Evolutionary conservation across 1,284 basidiomycete species (phyloP).

Genomic region (Trametes polyzona): DNA sequence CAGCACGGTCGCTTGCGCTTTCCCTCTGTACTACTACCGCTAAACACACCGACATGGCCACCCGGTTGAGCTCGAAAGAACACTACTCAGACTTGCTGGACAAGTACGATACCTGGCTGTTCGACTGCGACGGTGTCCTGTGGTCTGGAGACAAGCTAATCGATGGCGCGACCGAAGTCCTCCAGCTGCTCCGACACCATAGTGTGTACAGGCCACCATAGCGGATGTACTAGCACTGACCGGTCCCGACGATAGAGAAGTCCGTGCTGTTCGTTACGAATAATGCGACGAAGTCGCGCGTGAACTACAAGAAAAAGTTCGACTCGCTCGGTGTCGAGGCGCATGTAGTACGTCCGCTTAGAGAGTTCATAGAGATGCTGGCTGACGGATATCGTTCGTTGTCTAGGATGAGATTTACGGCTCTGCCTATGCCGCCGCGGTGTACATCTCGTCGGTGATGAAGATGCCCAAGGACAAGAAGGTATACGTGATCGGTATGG

Average conservation of each 20-base stretch:
- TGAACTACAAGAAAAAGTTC: conserved; percentile 89
- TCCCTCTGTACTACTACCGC: background rate
- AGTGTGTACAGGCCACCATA: conserved; percentile 47
- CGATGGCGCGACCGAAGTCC: conserved; percentile 76
- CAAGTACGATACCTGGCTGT: conserved; percentile 90
- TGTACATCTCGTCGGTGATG: conserved; percentile 90
- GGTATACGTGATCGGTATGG: conserved; percentile 95
- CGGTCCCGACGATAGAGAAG: conserved; percentile 63
- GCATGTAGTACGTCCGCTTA: conserved; percentile 66
- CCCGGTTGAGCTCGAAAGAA: conserved; percentile 37
- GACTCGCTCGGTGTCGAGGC: conserved; percentile 88
- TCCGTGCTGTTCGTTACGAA: conserved; percentile 95
- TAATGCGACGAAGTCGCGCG: conserved; percentile 94
- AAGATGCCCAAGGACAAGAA: conserved; percentile 91
- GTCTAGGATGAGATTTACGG: conserved; percentile 92
- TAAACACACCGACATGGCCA: conserved; percentile 25
- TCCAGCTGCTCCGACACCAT: conserved; percentile 65
- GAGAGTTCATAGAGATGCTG: background rate
- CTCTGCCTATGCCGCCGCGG: conserved; percentile 92
- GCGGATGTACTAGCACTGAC: background rate
- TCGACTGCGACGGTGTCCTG: conserved; percentile 97
- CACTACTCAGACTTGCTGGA: conserved; percentile 69
- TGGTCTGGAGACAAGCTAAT: conserved; percentile 88
- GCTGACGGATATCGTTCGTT: background rate
- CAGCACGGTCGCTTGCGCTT: too few species aligned